These are phyloP conservation scores for Cryphonectria radicalis DNA, from an alignment of 2,329 filamentous ascomycete genomes.

Conservation along the genomic window DNA sequence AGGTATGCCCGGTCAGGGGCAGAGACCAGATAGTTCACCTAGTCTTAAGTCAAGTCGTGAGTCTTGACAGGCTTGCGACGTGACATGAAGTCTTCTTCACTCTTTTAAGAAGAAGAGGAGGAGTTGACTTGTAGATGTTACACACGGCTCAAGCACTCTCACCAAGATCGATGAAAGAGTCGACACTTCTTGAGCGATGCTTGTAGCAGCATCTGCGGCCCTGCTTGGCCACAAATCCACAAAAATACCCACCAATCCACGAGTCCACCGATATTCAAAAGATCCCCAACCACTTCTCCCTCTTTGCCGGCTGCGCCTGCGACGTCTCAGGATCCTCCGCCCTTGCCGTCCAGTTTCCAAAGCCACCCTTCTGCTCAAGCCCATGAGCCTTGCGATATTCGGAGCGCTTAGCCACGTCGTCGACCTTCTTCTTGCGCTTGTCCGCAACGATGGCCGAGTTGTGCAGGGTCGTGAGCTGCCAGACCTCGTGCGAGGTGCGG, in stretches of 20 bases:
- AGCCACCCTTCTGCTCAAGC: slow-evolving; percentile 65
- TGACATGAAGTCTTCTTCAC: not conserved
- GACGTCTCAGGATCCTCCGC: slow-evolving; percentile 29
- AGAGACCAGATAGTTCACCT: slow-evolving; percentile 23
- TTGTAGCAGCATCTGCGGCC: not conserved
- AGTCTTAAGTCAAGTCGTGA: slow-evolving; percentile 14
- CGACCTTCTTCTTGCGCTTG: slow-evolving; percentile 72
- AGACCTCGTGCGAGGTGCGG: slow-evolving; percentile 69
- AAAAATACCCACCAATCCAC: not conserved
- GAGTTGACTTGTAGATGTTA: too few relatives aligned
- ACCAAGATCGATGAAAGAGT: not conserved
- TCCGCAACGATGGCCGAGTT: slow-evolving; percentile 70
- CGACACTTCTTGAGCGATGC: not conserved
- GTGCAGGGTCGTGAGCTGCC: slow-evolving; percentile 76
- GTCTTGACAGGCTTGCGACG: slow-evolving; percentile 3
- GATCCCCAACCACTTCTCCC: slow-evolving; percentile 71
- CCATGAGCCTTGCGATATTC: slow-evolving; percentile 88
- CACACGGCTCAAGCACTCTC: not conserved
- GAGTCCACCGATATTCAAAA: slow-evolving; percentile 55
- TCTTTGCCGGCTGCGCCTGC: slow-evolving; percentile 41
- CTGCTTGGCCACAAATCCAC: not conserved
- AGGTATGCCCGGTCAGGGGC: slow-evolving; percentile 26
- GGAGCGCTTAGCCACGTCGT: slow-evolving; percentile 85
- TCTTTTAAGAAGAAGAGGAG: not conserved
- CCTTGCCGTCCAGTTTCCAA: slow-evolving; percentile 41